Evolutionary conservation across 1,139 yeast species (phyloP), one percentile per base, ranked within the genome.

Genomic region (Candida neerlandica): DNA sequence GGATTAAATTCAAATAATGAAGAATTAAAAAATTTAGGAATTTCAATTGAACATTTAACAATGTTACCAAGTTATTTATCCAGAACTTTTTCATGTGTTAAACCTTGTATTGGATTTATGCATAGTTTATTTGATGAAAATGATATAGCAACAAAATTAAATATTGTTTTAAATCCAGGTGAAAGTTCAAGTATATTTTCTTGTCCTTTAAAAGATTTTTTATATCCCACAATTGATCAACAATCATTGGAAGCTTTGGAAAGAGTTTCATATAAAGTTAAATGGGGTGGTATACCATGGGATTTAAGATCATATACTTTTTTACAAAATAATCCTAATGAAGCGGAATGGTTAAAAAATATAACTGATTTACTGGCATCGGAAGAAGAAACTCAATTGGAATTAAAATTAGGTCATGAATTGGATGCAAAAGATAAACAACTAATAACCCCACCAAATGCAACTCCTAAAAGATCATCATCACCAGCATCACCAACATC

Each of bases 261-360:
- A 44, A 67, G 80, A 48, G 67, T 72, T 5, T 67, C 67, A 43
- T 66, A 70, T 43, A 61, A 61, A 49, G 69, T 80, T 18, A 71
- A 72, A 54, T 87, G 94, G 94, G 92, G 89, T 3, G 88, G 86
- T 1, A 65, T 86, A 27, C 83, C 81, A 11, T 84, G 90, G 89
- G 73, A 77, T 41, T 65, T 86, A 45, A 69, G 87, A 43, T 83
- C 86, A 39, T 84, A 77, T 60, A 74, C 81, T 41, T 87, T 85
- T 55, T 82, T 88, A 6, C 80, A 78, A 47, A 63, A 67, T 44
- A 80, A 86, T 63, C 60, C 69, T 2, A 68, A 78, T 54, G 89
- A 86, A 62, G 82, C 77, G 1, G 65, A 63, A 37, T 87, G 92
- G 92, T 67, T 87, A n/a, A 74, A 75, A 37, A 80, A 77, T 18